phyloP scores from a whole-genome alignment of 768 basidiomycete species.

The Naganishia randhawae region DNA sequence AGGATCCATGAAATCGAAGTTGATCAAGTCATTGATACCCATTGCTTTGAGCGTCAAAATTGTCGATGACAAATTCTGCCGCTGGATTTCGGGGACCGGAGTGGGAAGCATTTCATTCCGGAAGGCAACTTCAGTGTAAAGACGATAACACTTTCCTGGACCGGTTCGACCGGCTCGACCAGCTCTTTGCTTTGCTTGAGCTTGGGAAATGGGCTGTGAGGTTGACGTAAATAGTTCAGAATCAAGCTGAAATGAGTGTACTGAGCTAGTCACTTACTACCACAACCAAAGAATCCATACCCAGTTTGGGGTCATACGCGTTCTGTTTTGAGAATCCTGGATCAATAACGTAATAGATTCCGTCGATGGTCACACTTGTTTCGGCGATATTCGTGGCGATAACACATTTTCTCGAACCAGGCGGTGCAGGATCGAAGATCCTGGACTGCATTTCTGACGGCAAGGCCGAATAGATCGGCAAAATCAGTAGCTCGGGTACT shows the following conservation, averaged over 20 bases:
- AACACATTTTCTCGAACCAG: constrained; percentile 96
- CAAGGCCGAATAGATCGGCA: constrained; percentile 96
- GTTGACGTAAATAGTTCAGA: not conserved
- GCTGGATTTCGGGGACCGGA: constrained; percentile 95
- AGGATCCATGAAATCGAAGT: constrained; percentile 99
- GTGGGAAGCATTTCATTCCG: constrained; percentile 98
- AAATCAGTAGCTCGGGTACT: constrained; percentile 91
- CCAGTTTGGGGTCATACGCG: constrained; percentile 91
- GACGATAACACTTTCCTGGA: constrained; percentile 94
- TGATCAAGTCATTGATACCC: constrained; percentile 95
- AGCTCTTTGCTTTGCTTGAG: constrained; percentile 89
- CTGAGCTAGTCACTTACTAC: constrained; percentile 55
- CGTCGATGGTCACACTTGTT: constrained; percentile 95
- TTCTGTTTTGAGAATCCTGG: constrained; percentile 99
- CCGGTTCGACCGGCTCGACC: constrained; percentile 97
- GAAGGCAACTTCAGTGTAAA: constrained; percentile 97
- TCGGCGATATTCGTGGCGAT: constrained; percentile 99
- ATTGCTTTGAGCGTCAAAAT: constrained; percentile 96
- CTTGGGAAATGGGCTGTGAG: constrained; percentile 81
- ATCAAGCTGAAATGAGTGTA: not conserved
- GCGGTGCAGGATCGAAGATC: constrained; percentile 96
- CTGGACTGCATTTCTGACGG: constrained; percentile 97
- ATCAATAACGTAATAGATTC: constrained; percentile 98
- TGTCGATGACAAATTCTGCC: constrained; percentile 78
- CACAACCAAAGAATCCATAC: constrained; percentile 98